Conservation (phyloP, 148 eudicot genomes). For the Hydrangea macrophylla region DNA sequence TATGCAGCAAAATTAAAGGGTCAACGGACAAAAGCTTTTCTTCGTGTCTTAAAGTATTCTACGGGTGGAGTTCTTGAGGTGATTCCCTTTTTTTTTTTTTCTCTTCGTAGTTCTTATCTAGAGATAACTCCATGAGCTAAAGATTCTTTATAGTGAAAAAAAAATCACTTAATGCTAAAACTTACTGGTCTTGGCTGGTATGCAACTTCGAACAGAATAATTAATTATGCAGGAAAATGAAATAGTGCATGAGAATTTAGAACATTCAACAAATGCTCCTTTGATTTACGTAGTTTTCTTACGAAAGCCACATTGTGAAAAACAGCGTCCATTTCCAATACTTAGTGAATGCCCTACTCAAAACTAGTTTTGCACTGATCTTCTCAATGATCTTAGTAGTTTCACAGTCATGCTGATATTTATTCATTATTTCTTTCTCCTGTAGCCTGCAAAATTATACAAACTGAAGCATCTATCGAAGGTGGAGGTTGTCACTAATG, state of each 20-base stretch:
- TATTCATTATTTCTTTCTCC: neutral
- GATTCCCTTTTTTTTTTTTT: constrained; percentile 5
- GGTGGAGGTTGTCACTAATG: constrained; percentile 83
- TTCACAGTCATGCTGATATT: neutral
- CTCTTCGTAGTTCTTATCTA: neutral
- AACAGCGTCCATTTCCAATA: neutral
- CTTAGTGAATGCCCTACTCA: neutral
- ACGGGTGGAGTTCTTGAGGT: constrained; percentile 84
- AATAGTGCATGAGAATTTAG: neutral
- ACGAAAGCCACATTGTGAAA: neutral
- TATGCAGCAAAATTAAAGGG: constrained; percentile 61
- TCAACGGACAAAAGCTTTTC: constrained; percentile 58
- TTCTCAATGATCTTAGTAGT: neutral
- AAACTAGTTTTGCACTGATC: neutral
- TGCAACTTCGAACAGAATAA: neutral
- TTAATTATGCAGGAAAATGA: neutral
- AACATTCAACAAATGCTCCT: too few species aligned
- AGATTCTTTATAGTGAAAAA: neutral
- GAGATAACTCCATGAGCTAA: neutral
- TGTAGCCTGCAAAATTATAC: constrained; percentile 87
- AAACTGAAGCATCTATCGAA: constrained; percentile 89
- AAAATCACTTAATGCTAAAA: neutral
- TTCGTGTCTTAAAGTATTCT: constrained; percentile 72
- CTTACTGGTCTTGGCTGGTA: neutral
- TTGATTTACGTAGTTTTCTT: too few species aligned